Evolutionary conservation across 140 eudicot genomes (phyloP), one percentile per base, ranked within the genome.

Genomic region (Oenanthe javanica): DNA sequence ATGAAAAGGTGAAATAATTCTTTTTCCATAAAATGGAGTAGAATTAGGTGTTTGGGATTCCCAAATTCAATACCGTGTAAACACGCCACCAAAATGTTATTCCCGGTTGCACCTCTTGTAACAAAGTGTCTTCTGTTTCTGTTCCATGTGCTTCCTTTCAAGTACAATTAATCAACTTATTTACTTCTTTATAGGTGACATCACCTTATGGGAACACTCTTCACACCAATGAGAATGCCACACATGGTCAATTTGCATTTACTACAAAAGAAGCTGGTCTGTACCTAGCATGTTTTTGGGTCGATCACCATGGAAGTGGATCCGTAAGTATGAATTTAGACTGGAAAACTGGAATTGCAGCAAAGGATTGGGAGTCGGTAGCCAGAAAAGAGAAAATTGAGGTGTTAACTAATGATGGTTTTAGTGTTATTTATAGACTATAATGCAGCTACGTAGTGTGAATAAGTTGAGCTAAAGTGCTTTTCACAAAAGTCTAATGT

Each of bases 191-290:
- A 27, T 69, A 94, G 98, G 98, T 94, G 21, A 89, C 97, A 45
- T 94, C 98, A 70, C 98, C 98, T 78, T 89, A 87, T 59, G 98
- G 98, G 36, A 90, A 86, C 82, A 85, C 82, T 40, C 88, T 94
- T 79, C 88, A 94, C 84, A 86, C 87, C 76, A 80, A 86, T 66
- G 98, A 89, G 79, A 90, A 90, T 72, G 87, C 82, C 83, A 86
- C 98, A 66, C 89, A 92, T 83, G 98, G 98, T 46, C 96, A 94
- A 79, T 92, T 94, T 89, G 97, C 98, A 81, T 92, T 94, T 81
- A 94, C 98, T 47, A 90, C 94, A 12, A 83, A 83, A 16, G 98
- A 94, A 85, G 91, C 88, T 12, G 97, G 98, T 46, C 90, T 83
- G 77, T 94, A 94, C 80, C 69, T 92, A 52, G 96, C 96, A 59